These are phyloP conservation scores for Fusarium hainanense DNA, from an alignment of 2,329 filamentous ascomycete genomes.

Conservation along the genomic window DNA sequence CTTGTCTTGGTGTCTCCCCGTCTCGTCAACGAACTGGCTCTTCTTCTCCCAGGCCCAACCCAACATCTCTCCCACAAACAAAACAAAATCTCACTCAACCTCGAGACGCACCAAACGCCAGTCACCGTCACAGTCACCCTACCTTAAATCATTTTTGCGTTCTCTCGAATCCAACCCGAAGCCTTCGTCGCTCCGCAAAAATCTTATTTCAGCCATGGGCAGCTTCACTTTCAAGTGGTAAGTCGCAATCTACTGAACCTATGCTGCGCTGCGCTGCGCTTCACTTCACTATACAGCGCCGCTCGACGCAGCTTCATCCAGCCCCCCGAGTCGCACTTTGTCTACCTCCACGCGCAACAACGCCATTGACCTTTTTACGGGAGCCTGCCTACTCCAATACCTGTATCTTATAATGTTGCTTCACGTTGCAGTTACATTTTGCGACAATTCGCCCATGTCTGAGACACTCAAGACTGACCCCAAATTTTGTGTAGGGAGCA, in stretches of 20 bases:
- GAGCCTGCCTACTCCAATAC: conserved; percentile 3
- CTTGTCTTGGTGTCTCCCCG: conserved; percentile 36
- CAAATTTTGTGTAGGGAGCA: conserved; percentile 73
- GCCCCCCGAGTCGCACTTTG: conserved; percentile 13
- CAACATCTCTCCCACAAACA: conserved; percentile 40
- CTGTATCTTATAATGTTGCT: conserved; percentile 6
- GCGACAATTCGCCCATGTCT: conserved; percentile 30
- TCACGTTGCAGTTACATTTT: conserved; percentile 20
- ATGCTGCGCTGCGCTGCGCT: background rate
- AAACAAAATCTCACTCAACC: conserved; percentile 35
- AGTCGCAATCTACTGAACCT: conserved; percentile 47
- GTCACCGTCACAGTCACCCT: conserved; percentile 12
- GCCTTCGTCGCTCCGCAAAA: conserved; percentile 27
- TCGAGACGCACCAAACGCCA: conserved; percentile 31
- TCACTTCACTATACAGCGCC: conserved; percentile 26
- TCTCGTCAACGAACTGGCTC: conserved; percentile 32
- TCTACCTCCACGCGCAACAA: conserved; percentile 16
- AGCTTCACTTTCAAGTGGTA: conserved; percentile 79
- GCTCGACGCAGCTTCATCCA: conserved; percentile 4
- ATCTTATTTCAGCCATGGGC: conserved; percentile 62
- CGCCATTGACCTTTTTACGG: conserved; percentile 31
- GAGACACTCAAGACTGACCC: conserved; percentile 42
- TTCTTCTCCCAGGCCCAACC: conserved; percentile 43
- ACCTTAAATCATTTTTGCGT: conserved; percentile 24
- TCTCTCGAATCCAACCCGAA: conserved; percentile 25